A percentile compares a stretch with the other conserved stretches of the same genome.
Evolutionary conservation across 164 flowering plant genomes (phyloP).

Genomic region (Vitis riparia): DNA sequence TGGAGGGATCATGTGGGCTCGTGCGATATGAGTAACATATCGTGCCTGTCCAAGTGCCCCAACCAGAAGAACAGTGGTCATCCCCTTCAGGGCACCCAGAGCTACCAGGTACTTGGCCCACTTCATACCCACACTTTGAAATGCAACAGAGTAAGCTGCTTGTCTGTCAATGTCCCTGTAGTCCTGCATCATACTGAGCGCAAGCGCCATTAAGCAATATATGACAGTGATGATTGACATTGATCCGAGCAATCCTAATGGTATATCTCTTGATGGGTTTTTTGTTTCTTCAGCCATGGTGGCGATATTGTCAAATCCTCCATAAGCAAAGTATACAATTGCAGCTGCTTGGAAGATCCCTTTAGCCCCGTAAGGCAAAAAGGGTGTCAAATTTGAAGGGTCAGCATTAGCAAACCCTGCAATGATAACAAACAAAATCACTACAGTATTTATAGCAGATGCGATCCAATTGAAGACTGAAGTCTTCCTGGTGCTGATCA

Average conservation of each 20-base stretch:
- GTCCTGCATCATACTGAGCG: constrained; percentile 56
- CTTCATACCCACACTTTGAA: constrained; percentile 56
- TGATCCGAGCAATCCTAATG: constrained; percentile 60
- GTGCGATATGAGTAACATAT: constrained; percentile 63
- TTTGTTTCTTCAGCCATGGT: constrained; percentile 76
- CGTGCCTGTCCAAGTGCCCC: constrained; percentile 61
- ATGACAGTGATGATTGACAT: constrained; percentile 56
- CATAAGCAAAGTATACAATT: constrained; percentile 59
- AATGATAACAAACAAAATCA: constrained; percentile 58
- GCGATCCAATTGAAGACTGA: constrained; percentile 60
- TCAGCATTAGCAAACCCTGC: constrained; percentile 54
- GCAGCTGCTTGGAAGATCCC: constrained; percentile 65
- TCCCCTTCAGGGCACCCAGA: constrained; percentile 61
- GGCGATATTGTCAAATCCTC: constrained; percentile 60
- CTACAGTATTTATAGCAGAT: constrained; percentile 37
- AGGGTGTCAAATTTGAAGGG: constrained; percentile 42
- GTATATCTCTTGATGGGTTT: constrained; percentile 63
- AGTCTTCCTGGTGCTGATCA: constrained; percentile 46
- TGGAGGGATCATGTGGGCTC: constrained; percentile 75
- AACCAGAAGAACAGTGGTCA: constrained; percentile 66
- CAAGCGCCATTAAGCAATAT: constrained; percentile 57
- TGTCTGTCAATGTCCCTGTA: constrained; percentile 48
- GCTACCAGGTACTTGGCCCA: constrained; percentile 75
- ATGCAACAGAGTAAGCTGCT: constrained; percentile 61
- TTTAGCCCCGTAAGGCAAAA: constrained; percentile 39